phyloP scores from a whole-genome alignment of 163 green algal species.

The Chlorella variabilis region DNA sequence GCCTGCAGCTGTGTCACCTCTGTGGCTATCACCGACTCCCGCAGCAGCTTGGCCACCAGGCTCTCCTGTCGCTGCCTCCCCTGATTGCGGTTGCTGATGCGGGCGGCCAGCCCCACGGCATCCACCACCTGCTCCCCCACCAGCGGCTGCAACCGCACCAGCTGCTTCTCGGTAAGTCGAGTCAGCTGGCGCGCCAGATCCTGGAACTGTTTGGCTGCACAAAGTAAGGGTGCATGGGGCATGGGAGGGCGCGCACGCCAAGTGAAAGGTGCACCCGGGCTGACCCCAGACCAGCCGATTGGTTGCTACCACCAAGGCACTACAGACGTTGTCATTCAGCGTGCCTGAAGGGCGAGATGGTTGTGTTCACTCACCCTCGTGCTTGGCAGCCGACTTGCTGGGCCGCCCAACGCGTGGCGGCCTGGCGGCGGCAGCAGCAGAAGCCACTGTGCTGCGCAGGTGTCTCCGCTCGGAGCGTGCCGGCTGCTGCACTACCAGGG shows the following conservation, averaged over 20 bases:
- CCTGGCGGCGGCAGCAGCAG: not conserved
- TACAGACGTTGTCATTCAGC: not conserved
- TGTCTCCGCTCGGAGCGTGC: too few species aligned
- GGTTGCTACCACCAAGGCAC: not conserved
- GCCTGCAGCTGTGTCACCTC: constrained; percentile 25
- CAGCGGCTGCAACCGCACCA: constrained; percentile 11
- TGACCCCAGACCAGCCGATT: too few species aligned
- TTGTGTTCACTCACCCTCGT: constrained; percentile 7
- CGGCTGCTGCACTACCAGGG: too few species aligned
- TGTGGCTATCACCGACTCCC: constrained; percentile 4
- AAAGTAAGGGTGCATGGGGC: not conserved
- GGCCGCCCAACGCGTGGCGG: not conserved
- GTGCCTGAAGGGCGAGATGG: not conserved
- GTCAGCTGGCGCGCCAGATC: not conserved
- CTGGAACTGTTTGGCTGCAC: constrained; percentile 25
- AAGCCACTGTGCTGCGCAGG: not conserved
- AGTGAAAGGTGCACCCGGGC: too few species aligned
- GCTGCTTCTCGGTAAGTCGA: constrained; percentile 16
- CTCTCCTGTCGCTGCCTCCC: constrained; percentile 26
- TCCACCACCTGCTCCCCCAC: constrained; percentile 10
- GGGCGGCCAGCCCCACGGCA: not conserved
- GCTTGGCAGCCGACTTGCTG: constrained; percentile 32
- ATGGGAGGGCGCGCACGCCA: not conserved
- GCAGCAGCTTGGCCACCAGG: constrained; percentile 28
- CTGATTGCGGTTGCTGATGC: constrained; percentile 9